These are phyloP conservation scores for Penicillium taxi DNA, from an alignment of 495 filamentous ascomycete genomes.

Conservation along the genomic window DNA sequence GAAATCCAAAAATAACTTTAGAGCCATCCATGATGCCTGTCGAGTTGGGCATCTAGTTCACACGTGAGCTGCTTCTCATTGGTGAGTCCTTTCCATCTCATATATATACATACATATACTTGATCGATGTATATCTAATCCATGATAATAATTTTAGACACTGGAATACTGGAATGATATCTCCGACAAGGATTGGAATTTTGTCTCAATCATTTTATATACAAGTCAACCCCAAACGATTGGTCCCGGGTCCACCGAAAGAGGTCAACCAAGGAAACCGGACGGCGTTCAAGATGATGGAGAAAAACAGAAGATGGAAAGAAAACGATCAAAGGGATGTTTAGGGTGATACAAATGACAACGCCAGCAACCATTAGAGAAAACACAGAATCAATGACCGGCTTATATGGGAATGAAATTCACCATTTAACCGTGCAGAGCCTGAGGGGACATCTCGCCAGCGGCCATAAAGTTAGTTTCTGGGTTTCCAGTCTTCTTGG, in stretches of 20 bases:
- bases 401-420: constrained; percentile 8
- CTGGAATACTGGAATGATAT: constrained; percentile 8
- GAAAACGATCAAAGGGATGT: constrained; percentile 25
- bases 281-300: constrained; percentile 15
- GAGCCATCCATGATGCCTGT: too few species aligned
- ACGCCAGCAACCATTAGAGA: constrained; percentile 38
- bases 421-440: constrained; percentile 33
- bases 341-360: constrained; percentile 38
- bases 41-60: too few species aligned
- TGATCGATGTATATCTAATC: too few species aligned
- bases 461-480: constrained; percentile 82
- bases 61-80: too few species aligned
- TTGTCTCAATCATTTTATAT: constrained; percentile 38
- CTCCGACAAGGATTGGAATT: constrained; percentile 19
- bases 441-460: constrained; percentile 51
- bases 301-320: constrained; percentile 17
- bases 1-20: too few species aligned
- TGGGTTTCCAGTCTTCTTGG: constrained; percentile 61
- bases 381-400: constrained; percentile 25
- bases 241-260: constrained; percentile 17
- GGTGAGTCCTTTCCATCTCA: too few species aligned
- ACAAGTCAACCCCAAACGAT: constrained; percentile 33
- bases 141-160: too few species aligned
- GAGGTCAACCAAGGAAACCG: constrained; percentile 20
- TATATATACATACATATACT: too few species aligned